Conservation (phyloP, 495 filamentous ascomycete species). For the Amorphotheca resinae region DNA sequence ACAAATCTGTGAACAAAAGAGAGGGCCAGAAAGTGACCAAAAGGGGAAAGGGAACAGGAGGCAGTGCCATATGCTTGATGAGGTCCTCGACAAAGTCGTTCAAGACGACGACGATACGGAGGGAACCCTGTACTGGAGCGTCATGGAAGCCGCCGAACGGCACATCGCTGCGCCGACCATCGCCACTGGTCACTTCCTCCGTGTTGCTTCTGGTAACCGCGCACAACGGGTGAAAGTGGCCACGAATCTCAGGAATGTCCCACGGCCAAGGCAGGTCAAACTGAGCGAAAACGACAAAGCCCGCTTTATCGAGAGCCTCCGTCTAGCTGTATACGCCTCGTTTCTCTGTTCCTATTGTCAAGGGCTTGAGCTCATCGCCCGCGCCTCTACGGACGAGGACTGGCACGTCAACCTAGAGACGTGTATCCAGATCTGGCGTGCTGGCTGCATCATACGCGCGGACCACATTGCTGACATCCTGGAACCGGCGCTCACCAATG, state of each 20-base stretch:
- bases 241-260: constrained; percentile 28
- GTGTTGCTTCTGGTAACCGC: constrained; percentile 52
- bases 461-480: constrained; percentile 45
- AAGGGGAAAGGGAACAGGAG: not conserved
- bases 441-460: constrained; percentile 61
- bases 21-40: constrained; percentile 19
- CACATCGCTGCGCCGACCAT: constrained; percentile 58
- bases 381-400: constrained; percentile 44
- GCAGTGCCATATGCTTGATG: constrained; percentile 42
- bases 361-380: constrained; percentile 53
- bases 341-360: constrained; percentile 55
- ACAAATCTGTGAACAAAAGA: constrained; percentile 46
- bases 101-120: constrained; percentile 57
- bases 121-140: constrained; percentile 55
- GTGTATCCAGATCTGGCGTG: constrained; percentile 58
- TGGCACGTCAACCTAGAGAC: constrained; percentile 50
- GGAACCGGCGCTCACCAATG: not conserved
- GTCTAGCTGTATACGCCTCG: constrained; percentile 46
- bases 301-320: constrained; percentile 45
- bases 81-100: constrained; percentile 64
- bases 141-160: constrained; percentile 45
- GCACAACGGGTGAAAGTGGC: constrained; percentile 35
- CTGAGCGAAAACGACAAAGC: constrained; percentile 32
- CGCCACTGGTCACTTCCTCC: constrained; percentile 49
- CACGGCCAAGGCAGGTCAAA: too few species aligned